Base-by-base conservation (phyloP, 371 early-diverging fungal species). In the Apophysomyces sp. region DNA sequence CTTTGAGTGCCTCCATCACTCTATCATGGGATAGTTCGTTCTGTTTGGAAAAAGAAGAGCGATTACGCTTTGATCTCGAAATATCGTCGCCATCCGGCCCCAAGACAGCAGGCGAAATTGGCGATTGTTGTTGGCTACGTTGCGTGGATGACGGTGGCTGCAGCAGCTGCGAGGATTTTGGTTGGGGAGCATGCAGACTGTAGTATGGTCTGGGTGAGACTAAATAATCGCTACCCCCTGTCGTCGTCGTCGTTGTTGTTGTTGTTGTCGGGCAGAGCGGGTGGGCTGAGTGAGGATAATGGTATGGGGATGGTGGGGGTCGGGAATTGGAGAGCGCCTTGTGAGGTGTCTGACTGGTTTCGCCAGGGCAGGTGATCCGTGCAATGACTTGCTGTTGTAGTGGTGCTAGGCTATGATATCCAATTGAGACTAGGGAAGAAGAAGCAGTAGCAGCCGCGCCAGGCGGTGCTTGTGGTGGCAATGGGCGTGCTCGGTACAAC, bases 1-100 rank as follows among this genome's bases (percentile, higher is more conserved):
- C 79, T 52, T 79, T 79, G 27, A 79, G 57, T 21, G 76, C 79
- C 58, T 79, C 79, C 79, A 79, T 79, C 0, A 79, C 79, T 51
- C 74, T 68, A 41, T 73, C 63, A 24, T 76, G 79, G 3, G 67
- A 60, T 13, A 67, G n/a, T 21, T 63, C 66, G 11, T n/a, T 8
- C 24, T 52, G 21, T 5, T 39, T 49, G 1, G 52, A 65, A 5
- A 61, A 56, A 6, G 63, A 68, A n/a, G 44, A 51, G n/a, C 59
- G 58, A 11, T 27, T 55, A 34, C 68, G 24, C 52, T 67, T 67
- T n/a, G 16, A 41, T 49, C 57, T 34, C 9, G 57, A 54, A 4
- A 11, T 18, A 36, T 44, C 18, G 51, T 30, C 30, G 27, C 31
- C 24, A 27, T 28, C 49, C 18, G 16, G 12, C 21, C 6, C 13